Evolutionary conservation across 2,329 filamentous ascomycete species (phyloP).

Genomic region (Rugonectria rugulosa): DNA sequence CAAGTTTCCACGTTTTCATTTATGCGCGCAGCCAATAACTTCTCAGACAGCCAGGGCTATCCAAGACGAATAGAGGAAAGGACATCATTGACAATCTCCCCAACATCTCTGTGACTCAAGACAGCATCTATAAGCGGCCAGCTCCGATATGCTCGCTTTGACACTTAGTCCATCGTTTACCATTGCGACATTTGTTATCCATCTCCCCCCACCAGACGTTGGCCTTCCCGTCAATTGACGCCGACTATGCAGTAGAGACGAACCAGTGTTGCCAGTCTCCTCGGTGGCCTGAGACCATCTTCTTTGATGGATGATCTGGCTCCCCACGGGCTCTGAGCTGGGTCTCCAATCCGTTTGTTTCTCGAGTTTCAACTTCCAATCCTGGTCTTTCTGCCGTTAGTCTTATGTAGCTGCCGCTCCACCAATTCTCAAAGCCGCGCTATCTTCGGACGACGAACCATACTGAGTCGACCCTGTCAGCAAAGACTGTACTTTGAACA

Average conservation of each 20-base stretch:
- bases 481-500: not conserved
- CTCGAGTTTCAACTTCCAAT: conserved; percentile 12
- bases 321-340: conserved; percentile 1
- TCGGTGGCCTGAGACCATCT: not conserved
- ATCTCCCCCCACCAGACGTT: not conserved
- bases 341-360: conserved; percentile 1
- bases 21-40: too few relatives aligned
- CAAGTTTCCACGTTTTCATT: too few relatives aligned
- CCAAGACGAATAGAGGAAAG: not conserved
- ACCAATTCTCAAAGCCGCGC: not conserved
- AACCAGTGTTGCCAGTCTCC: not conserved
- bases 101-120: not conserved
- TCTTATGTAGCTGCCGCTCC: conserved; percentile 1
- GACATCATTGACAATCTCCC: too few relatives aligned
- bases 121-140: conserved; percentile 2
- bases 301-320: not conserved
- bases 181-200: too few relatives aligned
- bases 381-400: conserved; percentile 15
- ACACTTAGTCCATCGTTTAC: conserved; percentile 2
- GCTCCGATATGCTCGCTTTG: not conserved
- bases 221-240: not conserved
- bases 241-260: too few relatives aligned
- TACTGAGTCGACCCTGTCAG: too few relatives aligned
- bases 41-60: not conserved
- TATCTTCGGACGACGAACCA: not conserved